Evolutionary conservation across 768 basidiomycete species (phyloP).

Genomic region (Scleroderma bovista): DNA sequence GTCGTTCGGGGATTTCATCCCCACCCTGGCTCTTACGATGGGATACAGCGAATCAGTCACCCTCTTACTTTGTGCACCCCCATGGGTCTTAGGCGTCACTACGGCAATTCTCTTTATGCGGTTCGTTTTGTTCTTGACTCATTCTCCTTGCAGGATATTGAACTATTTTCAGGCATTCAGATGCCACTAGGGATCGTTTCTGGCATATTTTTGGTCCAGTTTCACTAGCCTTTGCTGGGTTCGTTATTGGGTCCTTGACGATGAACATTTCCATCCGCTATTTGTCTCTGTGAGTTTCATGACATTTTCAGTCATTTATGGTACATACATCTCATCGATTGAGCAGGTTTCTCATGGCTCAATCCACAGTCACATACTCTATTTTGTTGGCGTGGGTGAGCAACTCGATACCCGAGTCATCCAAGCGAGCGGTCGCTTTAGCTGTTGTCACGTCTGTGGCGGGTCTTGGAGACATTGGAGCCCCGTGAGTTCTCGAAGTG

Average conservation of each 20-base stretch:
- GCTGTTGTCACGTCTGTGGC: slow-evolving; percentile 5
- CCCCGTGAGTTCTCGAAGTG: slow-evolving; percentile 3
- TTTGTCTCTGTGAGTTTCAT: slow-evolving; percentile 44
- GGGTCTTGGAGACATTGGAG: slow-evolving; percentile 1
- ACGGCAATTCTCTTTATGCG: slow-evolving; percentile 48
- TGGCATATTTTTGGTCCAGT: slow-evolving; percentile 35
- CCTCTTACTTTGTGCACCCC: slow-evolving; percentile 72
- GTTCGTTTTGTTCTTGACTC: slow-evolving; percentile 26
- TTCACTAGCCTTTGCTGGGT: slow-evolving; percentile 57
- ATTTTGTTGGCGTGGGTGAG: slow-evolving; percentile 46
- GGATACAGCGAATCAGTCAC: slow-evolving; percentile 59
- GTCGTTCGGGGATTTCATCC: slow-evolving; percentile 81
- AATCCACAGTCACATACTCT: slow-evolving; percentile 62
- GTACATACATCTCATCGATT: not conserved
- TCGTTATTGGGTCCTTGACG: slow-evolving; percentile 60
- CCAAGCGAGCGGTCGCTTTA: slow-evolving; percentile 55
- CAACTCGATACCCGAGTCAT: slow-evolving; percentile 60
- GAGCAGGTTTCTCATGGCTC: slow-evolving; percentile 64
- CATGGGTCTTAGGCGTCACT: slow-evolving; percentile 61
- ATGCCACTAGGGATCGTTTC: slow-evolving; percentile 41
- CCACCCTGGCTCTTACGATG: slow-evolving; percentile 68
- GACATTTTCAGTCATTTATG: not conserved
- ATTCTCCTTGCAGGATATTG: not conserved
- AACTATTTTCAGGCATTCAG: slow-evolving; percentile 50
- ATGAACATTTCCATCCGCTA: slow-evolving; percentile 53